Percentiles rank a stretch among this genome's conserved stretches.
phyloP scores from a whole-genome alignment of 176 grass and related monocot genomes.

The maize (Zea mays) region Zm-B73-REFERENCE-NAM-5.0 NC_050101.1:91328501-91329000 shows the following conservation, averaged over 20 bases:
- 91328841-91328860: conserved; percentile 43
- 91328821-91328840: conserved; percentile 38
- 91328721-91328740: conserved; percentile 35
- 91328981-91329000: conserved; percentile 29
- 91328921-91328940: conserved; percentile 62
- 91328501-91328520: no score
- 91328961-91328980: conserved; percentile 65
- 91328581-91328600: neutral
- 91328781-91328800: conserved; percentile 44
- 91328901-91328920: conserved; percentile 54
- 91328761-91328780: conserved; percentile 76
- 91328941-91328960: conserved; percentile 58
- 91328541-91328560: no score
- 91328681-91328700: neutral
- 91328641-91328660: conserved; percentile 6
- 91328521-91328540: no score
- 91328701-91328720: neutral
- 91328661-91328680: neutral
- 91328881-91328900: conserved; percentile 42
- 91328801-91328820: conserved; percentile 60
- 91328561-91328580: neutral
- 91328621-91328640: conserved; percentile 5
- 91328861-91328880: conserved; percentile 54
- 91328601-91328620: conserved; percentile 26
- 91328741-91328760: conserved; percentile 73